Percentiles rank a stretch among this genome's conserved stretches.
Conservation (phyloP, 2,329 filamentous ascomycete genomes). For the Onygenales sp. region DNA sequence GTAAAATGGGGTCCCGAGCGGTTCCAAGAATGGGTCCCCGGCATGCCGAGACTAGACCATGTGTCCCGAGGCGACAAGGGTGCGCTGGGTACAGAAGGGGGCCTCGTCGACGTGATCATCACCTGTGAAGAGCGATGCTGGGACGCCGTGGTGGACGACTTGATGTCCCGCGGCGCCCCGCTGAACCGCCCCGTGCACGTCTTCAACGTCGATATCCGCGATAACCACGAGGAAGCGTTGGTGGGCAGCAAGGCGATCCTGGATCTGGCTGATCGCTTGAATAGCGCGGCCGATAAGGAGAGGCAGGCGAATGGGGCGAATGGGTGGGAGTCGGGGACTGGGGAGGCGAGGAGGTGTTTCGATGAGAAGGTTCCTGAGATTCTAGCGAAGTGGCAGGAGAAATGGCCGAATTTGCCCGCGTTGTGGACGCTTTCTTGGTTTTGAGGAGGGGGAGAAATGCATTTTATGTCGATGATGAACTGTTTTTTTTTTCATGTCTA, state of each 20-base stretch:
- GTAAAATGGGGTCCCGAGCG: slow-evolving; percentile 95
- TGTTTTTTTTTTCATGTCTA: slow-evolving; percentile 3
- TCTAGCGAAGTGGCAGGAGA: slow-evolving; percentile 84
- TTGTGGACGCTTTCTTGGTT: slow-evolving; percentile 96
- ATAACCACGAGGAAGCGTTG: slow-evolving; percentile 94
- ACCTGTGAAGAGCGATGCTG: slow-evolving; percentile 97
- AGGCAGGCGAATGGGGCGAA: slow-evolving; percentile 53
- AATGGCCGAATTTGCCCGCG: slow-evolving; percentile 83
- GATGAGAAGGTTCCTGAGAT: slow-evolving; percentile 92
- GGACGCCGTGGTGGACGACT: slow-evolving; percentile 93
- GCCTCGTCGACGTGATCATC: slow-evolving; percentile 86
- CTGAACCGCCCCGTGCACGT: slow-evolving; percentile 92
- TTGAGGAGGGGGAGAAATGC: slow-evolving; percentile 34
- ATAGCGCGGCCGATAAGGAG: slow-evolving; percentile 70
- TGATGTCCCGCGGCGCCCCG: slow-evolving; percentile 73
- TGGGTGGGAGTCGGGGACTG: slow-evolving; percentile 61
- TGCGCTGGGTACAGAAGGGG: slow-evolving; percentile 70
- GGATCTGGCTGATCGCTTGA: slow-evolving; percentile 78
- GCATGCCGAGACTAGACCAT: slow-evolving; percentile 70
- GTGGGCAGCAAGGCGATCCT: slow-evolving; percentile 86
- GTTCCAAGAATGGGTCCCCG: slow-evolving; percentile 95
- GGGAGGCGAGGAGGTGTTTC: slow-evolving; percentile 63
- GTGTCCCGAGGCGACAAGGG: slow-evolving; percentile 61
- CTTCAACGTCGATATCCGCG: slow-evolving; percentile 96
- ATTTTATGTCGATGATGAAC: slow-evolving; percentile 5